Percentiles rank a stretch among this genome's conserved stretches.
Evolutionary conservation across 2,329 filamentous ascomycete genomes (phyloP).

Genomic region (Pyrenochaeta sp.): DNA sequence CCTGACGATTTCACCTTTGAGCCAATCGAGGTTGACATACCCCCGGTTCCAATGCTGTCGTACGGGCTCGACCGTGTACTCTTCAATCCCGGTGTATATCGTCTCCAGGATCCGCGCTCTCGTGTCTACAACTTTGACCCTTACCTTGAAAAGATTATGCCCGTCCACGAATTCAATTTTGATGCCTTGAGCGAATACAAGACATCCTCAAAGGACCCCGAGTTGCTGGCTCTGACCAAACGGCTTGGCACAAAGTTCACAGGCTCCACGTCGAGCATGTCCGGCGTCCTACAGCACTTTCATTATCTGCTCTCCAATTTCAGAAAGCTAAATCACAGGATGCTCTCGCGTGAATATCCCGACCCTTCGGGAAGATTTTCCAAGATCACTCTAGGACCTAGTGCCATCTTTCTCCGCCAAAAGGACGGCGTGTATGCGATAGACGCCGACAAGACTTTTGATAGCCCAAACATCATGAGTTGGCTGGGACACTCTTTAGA

Average conservation of each 20-base stretch:
- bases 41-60: constrained; percentile 68
- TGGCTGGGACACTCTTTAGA: constrained; percentile 97
- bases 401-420: constrained; percentile 79
- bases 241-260: constrained; percentile 79
- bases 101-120: constrained; percentile 86
- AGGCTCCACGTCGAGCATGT: constrained; percentile 98
- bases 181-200: constrained; percentile 84
- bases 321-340: constrained; percentile 72
- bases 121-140: constrained; percentile 97
- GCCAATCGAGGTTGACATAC: constrained; percentile 54
- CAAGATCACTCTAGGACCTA: constrained; percentile 71
- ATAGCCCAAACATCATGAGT: constrained; percentile 83
- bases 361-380: constrained; percentile 73
- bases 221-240: constrained; percentile 72
- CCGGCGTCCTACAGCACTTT: constrained; percentile 83
- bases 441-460: constrained; percentile 93
- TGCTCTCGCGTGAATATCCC: constrained; percentile 72
- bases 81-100: constrained; percentile 89
- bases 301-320: constrained; percentile 89
- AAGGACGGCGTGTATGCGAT: constrained; percentile 90
- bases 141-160: constrained; percentile 92
- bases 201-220: constrained; percentile 85
- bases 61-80: constrained; percentile 87
- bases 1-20: constrained; percentile 44
- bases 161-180: constrained; percentile 91